These are phyloP conservation scores for Phaeosphaeria sp. DNA, from an alignment of 2,329 filamentous ascomycete genomes.

Conservation along the genomic window DNA sequence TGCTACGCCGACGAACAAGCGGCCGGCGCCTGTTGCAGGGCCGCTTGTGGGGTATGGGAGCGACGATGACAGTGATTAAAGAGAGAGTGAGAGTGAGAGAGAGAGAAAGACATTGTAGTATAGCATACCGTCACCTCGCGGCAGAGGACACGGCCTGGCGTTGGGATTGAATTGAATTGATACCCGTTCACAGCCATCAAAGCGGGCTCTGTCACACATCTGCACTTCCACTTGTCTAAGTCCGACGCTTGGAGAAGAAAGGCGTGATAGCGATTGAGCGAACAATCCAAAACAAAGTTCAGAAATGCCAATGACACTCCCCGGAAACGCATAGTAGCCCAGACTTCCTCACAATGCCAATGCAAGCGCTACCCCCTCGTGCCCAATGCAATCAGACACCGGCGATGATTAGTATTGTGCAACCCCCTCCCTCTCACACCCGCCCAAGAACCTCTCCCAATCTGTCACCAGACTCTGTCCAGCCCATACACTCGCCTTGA, in stretches of 20 bases:
- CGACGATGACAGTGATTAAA: constrained; percentile 76
- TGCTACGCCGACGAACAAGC: constrained; percentile 56
- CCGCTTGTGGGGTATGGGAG: constrained; percentile 89
- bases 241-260: neutral
- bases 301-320: neutral
- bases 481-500: constrained; percentile 16
- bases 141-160: neutral
- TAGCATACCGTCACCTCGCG: constrained; percentile 2
- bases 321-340: no score
- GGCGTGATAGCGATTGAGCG: neutral
- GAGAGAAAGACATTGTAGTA: neutral
- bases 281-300: neutral
- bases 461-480: constrained; percentile 17
- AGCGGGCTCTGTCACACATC: neutral
- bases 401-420: constrained; percentile 15
- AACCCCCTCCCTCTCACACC: constrained; percentile 29
- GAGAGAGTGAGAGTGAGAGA: neutral
- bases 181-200: constrained; percentile 3
- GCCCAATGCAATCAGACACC: neutral
- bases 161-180: neutral
- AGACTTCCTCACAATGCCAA: neutral
- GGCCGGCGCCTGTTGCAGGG: constrained; percentile 63
- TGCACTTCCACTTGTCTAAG: no score
- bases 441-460: constrained; percentile 18
- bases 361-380: neutral